Conservation (phyloP, 2,329 filamentous ascomycete species). For the Talaromyces atroroseus region DNA sequence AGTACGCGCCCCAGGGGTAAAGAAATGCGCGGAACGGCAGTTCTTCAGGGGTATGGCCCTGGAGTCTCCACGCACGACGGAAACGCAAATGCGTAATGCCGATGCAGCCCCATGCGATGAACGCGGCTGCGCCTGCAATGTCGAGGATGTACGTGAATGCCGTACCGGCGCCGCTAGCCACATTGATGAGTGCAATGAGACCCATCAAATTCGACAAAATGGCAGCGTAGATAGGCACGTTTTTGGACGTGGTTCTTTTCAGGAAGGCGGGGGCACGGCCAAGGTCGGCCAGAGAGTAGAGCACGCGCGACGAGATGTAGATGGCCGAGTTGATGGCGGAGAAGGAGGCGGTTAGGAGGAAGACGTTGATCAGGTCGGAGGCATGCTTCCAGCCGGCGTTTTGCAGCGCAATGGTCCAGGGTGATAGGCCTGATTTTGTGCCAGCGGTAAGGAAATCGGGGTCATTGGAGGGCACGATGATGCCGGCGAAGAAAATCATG, state of each 20-base stretch:
- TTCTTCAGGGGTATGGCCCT: constrained; percentile 5
- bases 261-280: constrained; percentile 40
- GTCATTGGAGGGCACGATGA: constrained; percentile 62
- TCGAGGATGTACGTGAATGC: constrained; percentile 47
- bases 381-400: constrained; percentile 30
- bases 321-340: constrained; percentile 39
- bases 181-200: constrained; percentile 64
- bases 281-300: constrained; percentile 57
- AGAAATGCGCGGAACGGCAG: constrained; percentile 10
- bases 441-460: constrained; percentile 44
- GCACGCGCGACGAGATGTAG: constrained; percentile 55
- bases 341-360: constrained; percentile 36
- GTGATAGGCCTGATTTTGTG: constrained; percentile 30
- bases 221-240: constrained; percentile 41
- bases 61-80: constrained; percentile 10
- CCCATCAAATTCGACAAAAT: constrained; percentile 48
- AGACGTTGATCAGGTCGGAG: constrained; percentile 35
- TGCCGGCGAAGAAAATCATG: constrained; percentile 59
- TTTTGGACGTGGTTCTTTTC: constrained; percentile 35
- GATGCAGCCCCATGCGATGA: constrained; percentile 13
- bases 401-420: constrained; percentile 38
- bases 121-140: constrained; percentile 23
- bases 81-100: constrained; percentile 10
- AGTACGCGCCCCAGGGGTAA: constrained; percentile 9
- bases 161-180: constrained; percentile 54